phyloP scores from a whole-genome alignment of 495 filamentous ascomycete species.

The Jackrogersella minutella region DNA sequence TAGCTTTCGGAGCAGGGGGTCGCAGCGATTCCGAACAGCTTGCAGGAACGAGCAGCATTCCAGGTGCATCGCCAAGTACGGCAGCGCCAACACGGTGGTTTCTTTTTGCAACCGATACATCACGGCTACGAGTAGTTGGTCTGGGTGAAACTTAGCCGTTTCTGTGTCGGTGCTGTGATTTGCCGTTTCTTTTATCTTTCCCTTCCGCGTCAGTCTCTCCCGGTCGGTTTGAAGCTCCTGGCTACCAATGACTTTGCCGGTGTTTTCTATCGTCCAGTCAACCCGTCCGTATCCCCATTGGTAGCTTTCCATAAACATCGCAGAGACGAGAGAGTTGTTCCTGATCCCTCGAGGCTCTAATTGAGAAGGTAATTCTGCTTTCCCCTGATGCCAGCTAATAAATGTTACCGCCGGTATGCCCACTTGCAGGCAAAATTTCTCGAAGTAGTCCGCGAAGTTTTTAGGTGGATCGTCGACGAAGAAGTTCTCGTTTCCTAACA shows the following conservation, averaged over 20 bases:
- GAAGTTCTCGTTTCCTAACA: conserved; percentile 40
- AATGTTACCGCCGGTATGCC: conserved; percentile 44
- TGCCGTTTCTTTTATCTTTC: conserved; percentile 20
- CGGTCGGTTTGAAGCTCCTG: conserved; percentile 17
- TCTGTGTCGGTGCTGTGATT: conserved; percentile 2
- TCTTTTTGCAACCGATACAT: conserved; percentile 41
- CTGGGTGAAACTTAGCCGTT: conserved; percentile 7
- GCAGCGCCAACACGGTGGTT: conserved; percentile 43
- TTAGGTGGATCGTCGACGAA: conserved; percentile 45
- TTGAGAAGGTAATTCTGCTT: conserved; percentile 22
- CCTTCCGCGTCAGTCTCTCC: conserved; percentile 18
- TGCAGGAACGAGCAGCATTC: conserved; percentile 50
- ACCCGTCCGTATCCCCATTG: conserved; percentile 27
- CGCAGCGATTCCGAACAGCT: conserved; percentile 41
- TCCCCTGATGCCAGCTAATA: conserved; percentile 32
- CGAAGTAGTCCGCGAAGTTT: conserved; percentile 41
- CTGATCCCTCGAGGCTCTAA: conserved; percentile 41
- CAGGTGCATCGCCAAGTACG: conserved; percentile 50
- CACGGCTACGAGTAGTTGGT: conserved; percentile 27
- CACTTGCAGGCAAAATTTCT: conserved; percentile 48
- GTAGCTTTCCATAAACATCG: conserved; percentile 46
- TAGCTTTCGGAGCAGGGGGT: conserved; percentile 38
- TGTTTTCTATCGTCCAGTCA: conserved; percentile 41
- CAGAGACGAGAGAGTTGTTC: conserved; percentile 38
- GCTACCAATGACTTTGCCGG: conserved; percentile 41